Percentiles rank a stretch among this genome's conserved stretches.
phyloP scores from a whole-genome alignment of 306 rosid species.

The Hippophae rhamnoides region DNA sequence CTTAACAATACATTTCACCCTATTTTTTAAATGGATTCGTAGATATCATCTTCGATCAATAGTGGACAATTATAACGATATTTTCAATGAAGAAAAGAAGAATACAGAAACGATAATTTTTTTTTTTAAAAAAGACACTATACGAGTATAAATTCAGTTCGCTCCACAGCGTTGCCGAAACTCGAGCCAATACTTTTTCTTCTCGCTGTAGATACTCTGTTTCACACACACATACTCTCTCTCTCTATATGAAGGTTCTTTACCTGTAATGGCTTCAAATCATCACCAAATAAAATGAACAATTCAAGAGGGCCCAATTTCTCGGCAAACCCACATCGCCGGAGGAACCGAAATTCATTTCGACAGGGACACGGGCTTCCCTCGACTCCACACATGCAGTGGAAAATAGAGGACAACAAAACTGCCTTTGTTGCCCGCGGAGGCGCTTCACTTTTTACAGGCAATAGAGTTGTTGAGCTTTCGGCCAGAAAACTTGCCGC shows the following conservation, averaged over 20 bases:
- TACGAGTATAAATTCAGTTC: neutral
- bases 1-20: too few relatives aligned
- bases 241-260: constrained; percentile 4
- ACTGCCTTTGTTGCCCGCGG: neutral
- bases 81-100: too few relatives aligned
- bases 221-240: constrained; percentile 6
- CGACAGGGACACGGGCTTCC: constrained; percentile 6
- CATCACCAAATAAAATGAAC: constrained; percentile 14
- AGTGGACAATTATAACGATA: too few relatives aligned
- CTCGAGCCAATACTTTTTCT: constrained; percentile 6
- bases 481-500: constrained; percentile 63
- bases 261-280: constrained; percentile 19
- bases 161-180: constrained; percentile 18
- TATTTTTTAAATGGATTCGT: too few relatives aligned
- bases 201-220: neutral
- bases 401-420: constrained; percentile 14
- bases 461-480: constrained; percentile 8
- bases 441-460: constrained; percentile 7
- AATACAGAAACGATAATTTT: too few relatives aligned
- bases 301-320: constrained; percentile 9
- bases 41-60: too few relatives aligned
- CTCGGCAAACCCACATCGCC: constrained; percentile 19
- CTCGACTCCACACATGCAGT: constrained; percentile 14
- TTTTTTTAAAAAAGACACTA: too few relatives aligned
- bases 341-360: constrained; percentile 7